phyloP scores from a whole-genome alignment of 2,329 filamentous ascomycete genomes.

The Diaporthe batatas region DNA sequence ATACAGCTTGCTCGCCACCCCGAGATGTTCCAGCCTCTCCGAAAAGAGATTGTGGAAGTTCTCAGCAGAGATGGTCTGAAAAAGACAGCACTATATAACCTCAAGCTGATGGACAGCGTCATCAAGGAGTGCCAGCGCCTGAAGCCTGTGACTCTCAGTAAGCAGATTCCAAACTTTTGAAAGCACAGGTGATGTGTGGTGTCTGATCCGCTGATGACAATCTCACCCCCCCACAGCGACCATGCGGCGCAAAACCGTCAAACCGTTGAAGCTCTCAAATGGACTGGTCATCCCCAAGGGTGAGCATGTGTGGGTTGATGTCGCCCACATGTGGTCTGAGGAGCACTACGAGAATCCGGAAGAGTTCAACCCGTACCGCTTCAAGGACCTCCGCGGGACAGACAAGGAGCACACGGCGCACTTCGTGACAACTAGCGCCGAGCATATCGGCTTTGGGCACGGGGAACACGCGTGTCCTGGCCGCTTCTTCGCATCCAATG shows the following conservation, averaged over 20 bases:
- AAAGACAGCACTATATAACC: constrained; percentile 53
- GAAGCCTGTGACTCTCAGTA: constrained; percentile 12
- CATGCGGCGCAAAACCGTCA: constrained; percentile 35
- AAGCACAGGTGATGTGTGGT: neutral
- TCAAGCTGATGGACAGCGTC: constrained; percentile 57
- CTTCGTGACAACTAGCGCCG: constrained; percentile 52
- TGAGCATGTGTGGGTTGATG: constrained; percentile 41
- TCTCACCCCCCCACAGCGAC: neutral
- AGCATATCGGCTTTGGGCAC: constrained; percentile 55
- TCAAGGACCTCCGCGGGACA: constrained; percentile 47
- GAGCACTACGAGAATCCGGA: constrained; percentile 45
- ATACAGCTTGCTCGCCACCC: constrained; percentile 56
- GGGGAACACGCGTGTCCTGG: constrained; percentile 58
- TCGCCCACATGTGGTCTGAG: constrained; percentile 40
- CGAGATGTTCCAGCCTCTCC: constrained; percentile 55
- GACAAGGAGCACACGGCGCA: constrained; percentile 48
- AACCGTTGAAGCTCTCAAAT: constrained; percentile 43
- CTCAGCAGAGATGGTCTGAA: constrained; percentile 51
- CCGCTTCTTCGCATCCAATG: constrained; percentile 57
- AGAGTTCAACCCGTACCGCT: constrained; percentile 49
- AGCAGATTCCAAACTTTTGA: neutral
- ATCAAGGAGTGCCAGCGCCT: constrained; percentile 56
- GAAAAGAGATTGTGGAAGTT: constrained; percentile 57
- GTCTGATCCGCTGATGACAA: neutral
- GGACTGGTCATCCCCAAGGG: constrained; percentile 46